Evolutionary conservation across 2,329 filamentous ascomycete species (phyloP).

Genomic region (Calonectria fujianensis): DNA sequence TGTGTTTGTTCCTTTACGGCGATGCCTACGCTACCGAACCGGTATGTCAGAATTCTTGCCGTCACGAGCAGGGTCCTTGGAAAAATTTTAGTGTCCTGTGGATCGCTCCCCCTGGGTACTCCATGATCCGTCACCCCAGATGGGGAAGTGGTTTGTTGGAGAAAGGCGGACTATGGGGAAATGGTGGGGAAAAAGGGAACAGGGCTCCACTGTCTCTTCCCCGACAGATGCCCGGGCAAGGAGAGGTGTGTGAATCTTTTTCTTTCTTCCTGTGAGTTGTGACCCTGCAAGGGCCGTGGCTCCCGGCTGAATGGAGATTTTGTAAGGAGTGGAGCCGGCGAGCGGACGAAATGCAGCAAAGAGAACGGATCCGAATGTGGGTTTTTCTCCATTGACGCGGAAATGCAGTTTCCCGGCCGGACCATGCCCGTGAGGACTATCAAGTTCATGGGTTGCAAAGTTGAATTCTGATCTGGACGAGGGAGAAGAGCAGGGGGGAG

Average conservation of each 20-base stretch:
- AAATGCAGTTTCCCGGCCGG: slow-evolving; percentile 23
- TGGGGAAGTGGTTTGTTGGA: slow-evolving; percentile 16
- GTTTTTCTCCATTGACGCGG: slow-evolving; percentile 5
- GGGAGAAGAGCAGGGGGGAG: background rate
- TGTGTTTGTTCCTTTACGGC: background rate
- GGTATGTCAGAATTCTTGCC: background rate
- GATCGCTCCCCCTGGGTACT: slow-evolving; percentile 7
- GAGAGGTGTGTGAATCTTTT: slow-evolving; percentile 9
- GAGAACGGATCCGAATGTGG: slow-evolving; percentile 30
- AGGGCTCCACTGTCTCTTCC: slow-evolving; percentile 22
- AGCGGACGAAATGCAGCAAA: slow-evolving; percentile 19
- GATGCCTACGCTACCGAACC: background rate
- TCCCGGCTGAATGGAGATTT: slow-evolving; percentile 41
- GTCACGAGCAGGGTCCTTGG: background rate
- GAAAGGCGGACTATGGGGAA: slow-evolving; percentile 32
- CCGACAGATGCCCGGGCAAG: slow-evolving; percentile 23
- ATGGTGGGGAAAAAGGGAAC: slow-evolving; percentile 12
- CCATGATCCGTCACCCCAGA: slow-evolving; percentile 19
- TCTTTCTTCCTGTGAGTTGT: background rate
- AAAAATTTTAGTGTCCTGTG: background rate
- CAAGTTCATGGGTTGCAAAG: slow-evolving; percentile 6
- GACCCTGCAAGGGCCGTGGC: slow-evolving; percentile 23
- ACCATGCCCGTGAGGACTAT: slow-evolving; percentile 9
- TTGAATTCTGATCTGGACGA: background rate
- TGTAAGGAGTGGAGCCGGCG: slow-evolving; percentile 31